phyloP scores from a whole-genome alignment of 176 grass and related monocot species.

The Musa troglodytarum region DNA sequence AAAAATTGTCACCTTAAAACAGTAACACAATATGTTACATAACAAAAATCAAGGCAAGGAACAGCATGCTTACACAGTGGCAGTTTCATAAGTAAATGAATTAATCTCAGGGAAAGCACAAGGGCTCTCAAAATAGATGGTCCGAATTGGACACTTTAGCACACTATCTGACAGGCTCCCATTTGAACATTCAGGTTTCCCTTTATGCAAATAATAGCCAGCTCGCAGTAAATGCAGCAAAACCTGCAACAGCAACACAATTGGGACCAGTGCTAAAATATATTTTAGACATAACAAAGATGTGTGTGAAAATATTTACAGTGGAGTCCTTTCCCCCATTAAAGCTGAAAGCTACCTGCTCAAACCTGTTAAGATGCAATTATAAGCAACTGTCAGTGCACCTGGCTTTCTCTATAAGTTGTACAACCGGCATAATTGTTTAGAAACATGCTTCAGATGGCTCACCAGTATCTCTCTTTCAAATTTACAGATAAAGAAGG shows the following conservation, averaged over 20 bases:
- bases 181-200: conserved; percentile 25
- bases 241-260: conserved; percentile 35
- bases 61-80: conserved; percentile 44
- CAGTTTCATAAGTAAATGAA: conserved; percentile 92
- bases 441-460: neutral
- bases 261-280: conserved; percentile 5
- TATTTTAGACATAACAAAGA: conserved; percentile 16
- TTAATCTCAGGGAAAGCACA: conserved; percentile 92
- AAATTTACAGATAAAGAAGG: too few species aligned
- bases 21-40: conserved; percentile 5
- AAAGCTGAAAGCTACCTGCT: conserved; percentile 97
- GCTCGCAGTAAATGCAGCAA: conserved; percentile 93
- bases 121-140: conserved; percentile 93
- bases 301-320: conserved; percentile 44
- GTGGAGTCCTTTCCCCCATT: conserved; percentile 99
- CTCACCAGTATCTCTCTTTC: too few species aligned
- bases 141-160: conserved; percentile 80
- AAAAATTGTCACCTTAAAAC: neutral
- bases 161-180: conserved; percentile 28
- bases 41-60: neutral
- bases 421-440: neutral
- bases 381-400: neutral
- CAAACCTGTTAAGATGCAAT: conserved; percentile 53
- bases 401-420: neutral
- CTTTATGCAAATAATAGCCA: conserved; percentile 86